Evolutionary conservation across 2,329 filamentous ascomycete species (phyloP), one percentile per base, ranked within the genome.

Genomic region (Parastagonospora avenae): DNA sequence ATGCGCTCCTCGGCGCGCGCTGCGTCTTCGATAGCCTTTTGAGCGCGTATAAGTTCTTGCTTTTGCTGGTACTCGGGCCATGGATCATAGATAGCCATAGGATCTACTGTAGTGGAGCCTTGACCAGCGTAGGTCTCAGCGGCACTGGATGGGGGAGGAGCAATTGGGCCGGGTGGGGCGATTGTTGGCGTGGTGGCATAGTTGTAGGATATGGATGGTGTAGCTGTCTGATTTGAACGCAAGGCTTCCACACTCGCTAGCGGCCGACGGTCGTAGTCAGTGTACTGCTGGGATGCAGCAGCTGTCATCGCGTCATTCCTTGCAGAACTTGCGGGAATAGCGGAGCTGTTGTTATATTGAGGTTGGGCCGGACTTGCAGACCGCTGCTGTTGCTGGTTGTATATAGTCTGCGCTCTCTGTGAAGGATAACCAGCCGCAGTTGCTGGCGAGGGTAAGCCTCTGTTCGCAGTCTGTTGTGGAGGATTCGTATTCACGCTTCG

Each of bases 41-140:
- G 65, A n/a, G 64, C 65, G 12, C 65, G 64, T 15, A 53, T 41
- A 1, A 60, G 64, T 63, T 75, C 62, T 38, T 72, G 60, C 58
- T 77, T 74, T 32, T 78, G 69, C 52, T 79, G 74, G 42, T 79
- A 75, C 51, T 80, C 77, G 2, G 77, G 77, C 67, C 77, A 81
- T 2, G 79, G 79, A 50, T 83, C 79, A 52, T 83, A 83, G 2
- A 83, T 78, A 40, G 80, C 77, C 39, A 73, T 80, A 2, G 81
- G 81, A 62, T 83, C 78, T 15, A 83, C 79, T 1, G 80, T 82
- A 3, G 66, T 74, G 4, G 76, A 73, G 38, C 55, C 52, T 15
- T 70, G 56, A 4, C 38, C 42, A 46, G 52, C 54, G 51, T 63
- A 67, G 12, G 63, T 45, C 4, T 64, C 62, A 9, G 55, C 29